Evolutionary conservation across 225 moss, liverwort and hornwort species (phyloP), one percentile per base, ranked within the genome.

Genomic region (Rhytidiadelphus loreus): DNA sequence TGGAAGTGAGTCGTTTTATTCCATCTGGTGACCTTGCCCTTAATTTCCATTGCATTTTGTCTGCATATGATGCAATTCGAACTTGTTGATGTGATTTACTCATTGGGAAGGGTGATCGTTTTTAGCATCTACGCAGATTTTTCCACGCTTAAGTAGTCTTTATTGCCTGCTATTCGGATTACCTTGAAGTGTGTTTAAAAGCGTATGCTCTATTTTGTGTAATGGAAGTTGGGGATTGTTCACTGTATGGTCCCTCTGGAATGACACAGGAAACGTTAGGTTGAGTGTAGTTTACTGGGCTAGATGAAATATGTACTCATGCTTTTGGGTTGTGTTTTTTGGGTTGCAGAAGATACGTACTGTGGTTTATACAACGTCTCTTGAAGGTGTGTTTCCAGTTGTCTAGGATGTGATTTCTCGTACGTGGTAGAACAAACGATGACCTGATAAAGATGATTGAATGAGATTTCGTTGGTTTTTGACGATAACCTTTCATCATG

Each of bases 1-100:
- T 95, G 85, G 94, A 98, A 86, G 98, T 97, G 89, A 83, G 96
- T 94, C 20, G 33, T 32, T 77, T 58, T 21, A 63, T 72, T 62
- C 43, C 80, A 62, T 33, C 59, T 61, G 64, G 55, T 69, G 44
- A 57, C 22, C 52, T 77, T 68, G 81, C 69, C 58, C 69, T 44
- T 52, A 11, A 55, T 24, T 62, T 74, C 28, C 46, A 11, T 52
- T 53, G 24, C 59, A 77, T 63, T 69, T 46, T 60, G 24, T 85
- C 16, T 61, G 55, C 28, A 56, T n/a, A 20, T 81, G 53, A 65
- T 76, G 19, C 46, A 65, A 48, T 64, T 82, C 26, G 74, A 80
- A 50, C 12, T 80, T 57, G 32, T 74, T 81, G 82, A 81, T 75
- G 55, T 69, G 80, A 80, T 48, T 74, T 69, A 55, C 62, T 39